These are phyloP conservation scores for Galerina sulciceps DNA, from an alignment of 768 basidiomycete genomes.

Conservation along the genomic window DNA sequence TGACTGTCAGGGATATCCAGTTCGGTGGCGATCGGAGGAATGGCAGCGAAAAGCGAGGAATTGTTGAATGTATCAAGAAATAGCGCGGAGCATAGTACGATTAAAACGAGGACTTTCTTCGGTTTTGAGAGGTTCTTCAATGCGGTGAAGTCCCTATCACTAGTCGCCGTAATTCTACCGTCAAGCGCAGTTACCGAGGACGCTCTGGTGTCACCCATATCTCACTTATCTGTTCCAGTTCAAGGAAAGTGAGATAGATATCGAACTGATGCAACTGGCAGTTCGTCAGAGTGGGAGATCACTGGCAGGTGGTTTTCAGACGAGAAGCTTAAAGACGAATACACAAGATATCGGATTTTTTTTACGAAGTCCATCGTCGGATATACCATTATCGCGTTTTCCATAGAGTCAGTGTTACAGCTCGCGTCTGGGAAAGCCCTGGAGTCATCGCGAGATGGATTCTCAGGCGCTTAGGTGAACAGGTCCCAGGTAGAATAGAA, in stretches of 20 bases:
- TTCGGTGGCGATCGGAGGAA: slow-evolving; percentile 34
- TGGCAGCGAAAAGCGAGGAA: slow-evolving; percentile 41
- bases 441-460: background rate
- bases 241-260: too few species aligned
- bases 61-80: slow-evolving; percentile 50
- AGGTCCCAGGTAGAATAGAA: too few species aligned
- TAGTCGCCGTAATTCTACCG: background rate
- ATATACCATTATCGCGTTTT: too few species aligned
- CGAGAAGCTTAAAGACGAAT: background rate
- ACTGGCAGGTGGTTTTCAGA: background rate
- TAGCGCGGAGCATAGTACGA: slow-evolving; percentile 42
- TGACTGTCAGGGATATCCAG: slow-evolving; percentile 25
- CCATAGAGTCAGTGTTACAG: too few species aligned
- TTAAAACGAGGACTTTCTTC: slow-evolving; percentile 28
- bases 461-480: background rate
- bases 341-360: too few species aligned
- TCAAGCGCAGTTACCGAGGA: background rate
- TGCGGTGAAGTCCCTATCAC: background rate
- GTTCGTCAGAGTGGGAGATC: too few species aligned
- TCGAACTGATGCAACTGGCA: too few species aligned
- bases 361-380: too few species aligned
- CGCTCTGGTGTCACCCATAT: slow-evolving; percentile 2
- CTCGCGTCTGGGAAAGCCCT: too few species aligned
- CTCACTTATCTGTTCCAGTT: background rate
- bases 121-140: slow-evolving; percentile 13